Evolutionary conservation across 768 basidiomycete species (phyloP), one percentile per base, ranked within the genome.

Genomic region (Pleurotus djamor): DNA sequence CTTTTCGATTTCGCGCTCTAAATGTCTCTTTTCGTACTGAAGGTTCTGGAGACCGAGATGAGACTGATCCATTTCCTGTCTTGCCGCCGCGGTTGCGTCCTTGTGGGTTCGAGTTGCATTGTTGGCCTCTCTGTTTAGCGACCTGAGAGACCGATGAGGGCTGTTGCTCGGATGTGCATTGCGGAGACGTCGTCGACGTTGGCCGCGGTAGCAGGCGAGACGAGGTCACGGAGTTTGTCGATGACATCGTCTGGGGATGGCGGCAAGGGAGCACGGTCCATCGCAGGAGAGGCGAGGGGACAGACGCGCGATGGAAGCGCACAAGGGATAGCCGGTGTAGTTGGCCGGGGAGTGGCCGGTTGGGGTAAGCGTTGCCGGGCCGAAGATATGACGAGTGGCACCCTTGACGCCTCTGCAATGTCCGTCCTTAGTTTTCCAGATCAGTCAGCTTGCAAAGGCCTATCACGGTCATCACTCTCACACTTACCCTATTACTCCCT

Each of bases 1-100:
- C 69, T 94, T 94, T 66, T 92, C 90, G 37, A 96, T 96, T 75
- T 96, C 94, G 59, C 91, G 82, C 71, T 94, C 92, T 4, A 96
- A 83, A 67, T 96, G 92, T 32, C 92, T 82, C 68, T 91, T 92
- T 73, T 96, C 93, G 65, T 95, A 96, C 51, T 90, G 80, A 37
- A 94, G 76, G 63, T 96, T 96, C 73, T 96, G 92, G 34, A 92
- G 82, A 17, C 86, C 86, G 41, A 96, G 84, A 71, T 93, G 86
- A 0, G 91, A 88, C 73, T 93, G 88, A 74, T 95, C 94, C 92
- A 96, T 94, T 59, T 93, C 88, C 44, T 89, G 88, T 57, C 93
- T 79, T 3, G 91, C 89, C 34, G 89, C 90, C 16, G 91, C 86
- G 34, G 85, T 85, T 59, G 87, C 83, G 61, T 92, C 89, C 69